Evolutionary conservation across 83 land plant genomes (phyloP).

Genomic region (Larix sibirica): DNA sequence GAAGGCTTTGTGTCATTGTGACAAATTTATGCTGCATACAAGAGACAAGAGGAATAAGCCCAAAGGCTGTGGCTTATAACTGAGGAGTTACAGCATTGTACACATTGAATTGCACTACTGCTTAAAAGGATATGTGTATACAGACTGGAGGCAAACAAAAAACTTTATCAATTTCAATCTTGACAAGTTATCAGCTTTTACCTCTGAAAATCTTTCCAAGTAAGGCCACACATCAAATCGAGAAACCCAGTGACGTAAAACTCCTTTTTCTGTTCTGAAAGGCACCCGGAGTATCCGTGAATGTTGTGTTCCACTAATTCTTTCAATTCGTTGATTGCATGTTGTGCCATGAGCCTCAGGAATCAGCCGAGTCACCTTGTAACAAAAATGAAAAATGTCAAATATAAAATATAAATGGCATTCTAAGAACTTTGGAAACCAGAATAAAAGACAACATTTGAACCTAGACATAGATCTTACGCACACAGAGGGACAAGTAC

Average conservation of each 20-base stretch:
- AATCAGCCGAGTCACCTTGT: conserved; percentile 69
- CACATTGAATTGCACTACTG: not conserved
- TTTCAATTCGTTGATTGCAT: conserved; percentile 66
- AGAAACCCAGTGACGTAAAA: conserved; percentile 60
- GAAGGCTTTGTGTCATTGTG: no score
- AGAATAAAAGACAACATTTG: not conserved
- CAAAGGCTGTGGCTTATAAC: no score
- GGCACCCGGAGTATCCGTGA: conserved; percentile 65
- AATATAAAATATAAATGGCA: not conserved
- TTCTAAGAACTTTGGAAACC: not conserved
- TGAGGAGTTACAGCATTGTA: not conserved
- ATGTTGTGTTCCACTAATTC: conserved; percentile 57
- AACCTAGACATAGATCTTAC: not conserved
- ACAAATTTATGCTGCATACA: no score
- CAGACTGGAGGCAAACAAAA: not conserved
- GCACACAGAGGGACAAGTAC: not conserved
- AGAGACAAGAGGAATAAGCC: no score
- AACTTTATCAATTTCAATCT: not conserved
- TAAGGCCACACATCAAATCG: conserved; percentile 85
- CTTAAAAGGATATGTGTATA: not conserved
- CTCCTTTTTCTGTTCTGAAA: conserved; percentile 59
- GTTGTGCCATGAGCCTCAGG: conserved; percentile 71
- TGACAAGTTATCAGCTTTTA: conserved; percentile 14
- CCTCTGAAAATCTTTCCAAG: conserved; percentile 61
- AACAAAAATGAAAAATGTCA: conserved; percentile 3